Base-by-base conservation (phyloP, 371 early-diverging fungal genomes). In the Dinochytrium kinnereticum region DNA sequence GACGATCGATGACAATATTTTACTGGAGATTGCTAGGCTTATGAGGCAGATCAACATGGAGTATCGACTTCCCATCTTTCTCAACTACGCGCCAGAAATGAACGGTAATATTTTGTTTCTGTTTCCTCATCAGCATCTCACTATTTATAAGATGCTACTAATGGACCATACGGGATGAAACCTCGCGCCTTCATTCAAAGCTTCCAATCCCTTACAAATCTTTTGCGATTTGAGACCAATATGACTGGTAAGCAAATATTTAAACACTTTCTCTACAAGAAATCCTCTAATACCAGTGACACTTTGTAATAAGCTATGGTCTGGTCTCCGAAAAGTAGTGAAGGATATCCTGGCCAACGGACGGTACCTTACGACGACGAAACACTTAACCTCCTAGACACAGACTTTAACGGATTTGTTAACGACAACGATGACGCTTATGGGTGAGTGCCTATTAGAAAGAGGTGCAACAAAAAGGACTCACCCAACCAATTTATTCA, bases 361-460 rank as follows among this genome's bases (percentile, higher is more conserved):
- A 13, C 19, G 26, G 44, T 66, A 3, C 24, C 38, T 2, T 40
- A 40, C 44, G 24, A 28, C 24, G 26, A 66, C 26, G 66, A 38
- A 3, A 40, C 5, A 2, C 15, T 66, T 15, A 24, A 2, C 2
- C 2, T 44, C 10, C 2, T 66, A 44, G 66, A 66, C 26, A 66
- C 66, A 24, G 44, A 66, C 66, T 1, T 13, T 2, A 66, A 66
- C 30, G 66, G 66, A 5, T 37, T 40, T 44, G 38, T 66, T 5
- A 44, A 66, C 30, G n/a, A 28, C 2, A 5, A 44, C 26, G 66
- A 66, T 66, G 66, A 66, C 44, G 36, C 66, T 13, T 66, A 61
- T 61, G 61, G 61, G 61, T 61, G 13, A 53, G 55, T 55, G 57
- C 21, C 28, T 10, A 21, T 55, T 26, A 30, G 28, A 55, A n/a